Evolutionary conservation across 1,139 yeast genomes (phyloP), one percentile per base, ranked within the genome.

Genomic region (Nadsonia commutata): DNA sequence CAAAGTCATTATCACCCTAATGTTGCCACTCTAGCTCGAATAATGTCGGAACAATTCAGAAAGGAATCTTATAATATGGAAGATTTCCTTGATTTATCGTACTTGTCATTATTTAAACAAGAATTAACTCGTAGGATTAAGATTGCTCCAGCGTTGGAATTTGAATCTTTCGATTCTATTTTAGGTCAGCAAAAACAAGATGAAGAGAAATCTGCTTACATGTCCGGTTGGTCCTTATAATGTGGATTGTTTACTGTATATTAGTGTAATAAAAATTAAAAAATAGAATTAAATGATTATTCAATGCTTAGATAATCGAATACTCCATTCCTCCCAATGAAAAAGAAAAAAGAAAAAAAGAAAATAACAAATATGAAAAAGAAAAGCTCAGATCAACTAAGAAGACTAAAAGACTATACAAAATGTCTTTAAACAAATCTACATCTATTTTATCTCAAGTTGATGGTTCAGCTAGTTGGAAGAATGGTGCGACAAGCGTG

Each of bases 1-100:
- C 77, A 80, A 70, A 64, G 74, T n/a, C 99, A 90, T 60, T 90
- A 85, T 57, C 97, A 90, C 62, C 97, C 98, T 9, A 90, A 90
- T 55, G 84, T 93, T 18, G 90, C 96, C 1, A 82, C 96, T 0
- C 67, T 90, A 53, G 96, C 96, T 11, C 80, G 77, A 57, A 83
- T 90, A 37, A 81, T 83, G 58, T 71, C 78, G 19, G 96, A 90
- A 59, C 96, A 95, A 2, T 88, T 90, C 64, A 76, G 80, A 56
- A 93, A 90, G 60, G 80, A 82, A 46, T 74, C 74, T 53, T 90
- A 93, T 60, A 82, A 83, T 56, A 69, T 90, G 68, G 98, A 90
- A 58, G 98, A 90, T 60, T 90, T 90, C 65, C 66, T 90, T 56
- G 95, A 88, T 60, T 90, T 95, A 85, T 78, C 80, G 45, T 90